Evolutionary conservation across 148 eudicot species (phyloP).

Genomic region (Chenopodium formosanum): DNA sequence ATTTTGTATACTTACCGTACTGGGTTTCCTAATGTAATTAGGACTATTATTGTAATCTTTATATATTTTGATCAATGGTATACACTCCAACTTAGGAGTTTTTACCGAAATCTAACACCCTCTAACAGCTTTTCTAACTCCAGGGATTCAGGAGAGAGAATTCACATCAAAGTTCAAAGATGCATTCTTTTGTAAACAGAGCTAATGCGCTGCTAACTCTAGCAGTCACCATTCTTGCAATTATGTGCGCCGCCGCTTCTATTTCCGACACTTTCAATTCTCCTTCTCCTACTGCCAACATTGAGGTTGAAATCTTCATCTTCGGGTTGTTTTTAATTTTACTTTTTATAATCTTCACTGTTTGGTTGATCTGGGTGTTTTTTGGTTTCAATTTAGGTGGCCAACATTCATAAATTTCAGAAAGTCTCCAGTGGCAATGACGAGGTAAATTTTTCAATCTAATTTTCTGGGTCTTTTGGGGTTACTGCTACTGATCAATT

Average conservation of each 20-base stretch:
- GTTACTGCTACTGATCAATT: too few relatives aligned
- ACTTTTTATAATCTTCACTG: neutral
- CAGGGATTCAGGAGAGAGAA: neutral
- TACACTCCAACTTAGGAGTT: too few relatives aligned
- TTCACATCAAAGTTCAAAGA: slow-evolving; percentile 16
- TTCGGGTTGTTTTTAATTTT: neutral
- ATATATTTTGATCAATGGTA: too few relatives aligned
- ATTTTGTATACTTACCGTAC: too few relatives aligned
- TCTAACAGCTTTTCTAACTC: too few relatives aligned
- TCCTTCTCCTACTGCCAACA: slow-evolving; percentile 57
- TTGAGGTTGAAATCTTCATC: slow-evolving; percentile 45
- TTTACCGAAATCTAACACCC: too few relatives aligned
- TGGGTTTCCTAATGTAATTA: too few relatives aligned
- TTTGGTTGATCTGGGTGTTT: slow-evolving; percentile 20
- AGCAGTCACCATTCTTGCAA: slow-evolving; percentile 65
- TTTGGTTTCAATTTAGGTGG: slow-evolving; percentile 42
- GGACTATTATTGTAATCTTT: too few relatives aligned
- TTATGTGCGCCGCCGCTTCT: slow-evolving; percentile 81
- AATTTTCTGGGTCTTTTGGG: slow-evolving; percentile 9
- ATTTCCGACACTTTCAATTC: slow-evolving; percentile 75
- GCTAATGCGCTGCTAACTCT: slow-evolving; percentile 81
- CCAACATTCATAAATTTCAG: slow-evolving; percentile 76
- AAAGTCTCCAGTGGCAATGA: slow-evolving; percentile 75
- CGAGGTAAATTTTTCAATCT: slow-evolving; percentile 50
- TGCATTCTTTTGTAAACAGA: slow-evolving; percentile 87